Base-by-base conservation (phyloP, 2,329 filamentous ascomycete genomes). In the Cytospora chrysosperma region DNA sequence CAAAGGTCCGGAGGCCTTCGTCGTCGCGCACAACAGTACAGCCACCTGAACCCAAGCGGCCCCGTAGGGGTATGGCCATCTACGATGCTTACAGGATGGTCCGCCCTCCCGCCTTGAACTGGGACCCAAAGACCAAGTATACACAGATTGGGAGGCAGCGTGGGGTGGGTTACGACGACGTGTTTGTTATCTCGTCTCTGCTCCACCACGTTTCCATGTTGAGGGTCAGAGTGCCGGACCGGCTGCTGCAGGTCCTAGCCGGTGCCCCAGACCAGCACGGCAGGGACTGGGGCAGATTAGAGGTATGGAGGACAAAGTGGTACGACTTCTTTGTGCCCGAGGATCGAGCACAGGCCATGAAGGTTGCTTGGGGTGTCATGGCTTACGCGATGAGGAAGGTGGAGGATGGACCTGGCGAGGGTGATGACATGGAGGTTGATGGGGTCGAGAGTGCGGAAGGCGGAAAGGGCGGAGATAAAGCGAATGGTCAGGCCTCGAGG, bases 21-120 rank as follows among this genome's bases (percentile, higher is more conserved):
- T 62, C 70, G 69, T 47, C 72, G 70, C 56, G 43, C 24, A 26
- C 55, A 40, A 13, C 49, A 47, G 34, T 19, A 47, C 63, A 56
- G 26, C 62, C 50, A 28, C 76, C 74, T 4, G 67, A 72, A 3
- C 72, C 69, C 40, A 85, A 85, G 72, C 84, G 81, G 66, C 73
- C 80, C 43, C 81, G 83, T 64, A 85, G 83, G 72, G 84, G 79
- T 58, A 74, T 84, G 72, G 81, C 79, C 65, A 79, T 87, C 54
- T 88, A 88, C 70, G 86, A 88, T 70, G 84, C 80, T 68, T 88
- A 88, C 73, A 81, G 86, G 62, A 87, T 85, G 79, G 77, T 88
- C 52, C 79, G 84, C 2, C 83, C 82, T 10, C 86, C 86, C 0
- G 74, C 82, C 12, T 75, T 79, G 8, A 82, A 79, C 26, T 89